A percentile compares a stretch with the other conserved stretches of the same genome.
These are phyloP conservation scores for Xylariaceae sp. DNA, from an alignment of 2,329 filamentous ascomycete genomes.

Conservation along the genomic window DNA sequence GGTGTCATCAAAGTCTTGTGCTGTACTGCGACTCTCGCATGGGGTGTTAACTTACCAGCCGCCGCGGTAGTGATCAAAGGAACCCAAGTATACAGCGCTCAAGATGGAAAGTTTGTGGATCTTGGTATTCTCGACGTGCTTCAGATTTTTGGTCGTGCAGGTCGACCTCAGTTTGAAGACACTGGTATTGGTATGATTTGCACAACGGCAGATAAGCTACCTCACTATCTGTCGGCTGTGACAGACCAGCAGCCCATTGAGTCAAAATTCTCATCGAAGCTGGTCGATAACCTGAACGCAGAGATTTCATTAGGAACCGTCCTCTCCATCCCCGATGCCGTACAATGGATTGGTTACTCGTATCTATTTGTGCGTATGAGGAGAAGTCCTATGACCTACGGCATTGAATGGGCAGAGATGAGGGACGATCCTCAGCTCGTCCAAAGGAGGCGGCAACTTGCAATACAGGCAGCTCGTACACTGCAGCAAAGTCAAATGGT, in stretches of 20 bases:
- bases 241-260: constrained; percentile 97
- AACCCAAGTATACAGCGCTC: constrained; percentile 92
- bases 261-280: constrained; percentile 88
- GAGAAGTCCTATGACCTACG: constrained; percentile 85
- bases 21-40: constrained; percentile 95
- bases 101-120: constrained; percentile 95
- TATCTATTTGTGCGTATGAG: constrained; percentile 98
- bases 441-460: constrained; percentile 77
- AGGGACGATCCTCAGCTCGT: constrained; percentile 85
- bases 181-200: constrained; percentile 98
- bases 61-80: constrained; percentile 98
- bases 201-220: constrained; percentile 88
- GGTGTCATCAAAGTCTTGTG: constrained; percentile 96
- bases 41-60: constrained; percentile 97
- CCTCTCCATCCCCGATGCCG: constrained; percentile 87
- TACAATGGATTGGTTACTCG: constrained; percentile 97
- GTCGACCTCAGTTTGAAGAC: constrained; percentile 95
- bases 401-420: constrained; percentile 91
- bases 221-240: constrained; percentile 88
- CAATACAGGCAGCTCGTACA: constrained; percentile 82
- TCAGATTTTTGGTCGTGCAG: constrained; percentile 97
- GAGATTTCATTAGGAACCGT: constrained; percentile 93
- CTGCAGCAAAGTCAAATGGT: constrained; percentile 97
- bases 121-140: constrained; percentile 94
- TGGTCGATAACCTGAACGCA: constrained; percentile 95